phyloP scores from a whole-genome alignment of 2,329 filamentous ascomycete species.

The Diatrype stigma region DNA sequence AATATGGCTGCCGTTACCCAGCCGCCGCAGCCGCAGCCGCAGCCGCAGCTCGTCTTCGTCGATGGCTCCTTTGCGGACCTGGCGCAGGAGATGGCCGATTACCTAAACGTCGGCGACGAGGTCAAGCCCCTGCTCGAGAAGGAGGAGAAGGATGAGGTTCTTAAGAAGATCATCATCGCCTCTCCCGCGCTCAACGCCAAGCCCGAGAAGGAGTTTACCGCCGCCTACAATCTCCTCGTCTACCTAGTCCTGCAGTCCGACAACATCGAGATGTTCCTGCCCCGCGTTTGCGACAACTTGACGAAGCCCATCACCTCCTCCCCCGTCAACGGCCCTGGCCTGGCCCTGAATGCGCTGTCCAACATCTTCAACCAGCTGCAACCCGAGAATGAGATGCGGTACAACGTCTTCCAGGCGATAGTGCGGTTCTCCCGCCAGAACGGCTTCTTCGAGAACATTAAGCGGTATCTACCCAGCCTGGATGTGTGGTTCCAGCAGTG shows the following conservation, averaged over 20 bases:
- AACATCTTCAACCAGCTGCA: constrained; percentile 95
- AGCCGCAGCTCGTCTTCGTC: constrained; percentile 67
- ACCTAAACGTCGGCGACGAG: constrained; percentile 79
- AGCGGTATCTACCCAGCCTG: constrained; percentile 77
- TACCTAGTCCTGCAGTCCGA: constrained; percentile 86
- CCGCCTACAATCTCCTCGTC: constrained; percentile 94
- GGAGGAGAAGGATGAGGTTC: constrained; percentile 77
- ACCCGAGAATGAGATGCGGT: constrained; percentile 72
- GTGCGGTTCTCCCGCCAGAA: constrained; percentile 74
- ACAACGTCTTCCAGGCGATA: constrained; percentile 86
- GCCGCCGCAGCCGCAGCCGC: too few species aligned
- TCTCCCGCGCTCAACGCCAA: constrained; percentile 74
- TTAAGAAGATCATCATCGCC: constrained; percentile 84
- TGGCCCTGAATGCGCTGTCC: constrained; percentile 86
- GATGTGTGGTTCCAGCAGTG: constrained; percentile 78
- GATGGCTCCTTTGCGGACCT: constrained; percentile 94
- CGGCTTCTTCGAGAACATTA: constrained; percentile 76
- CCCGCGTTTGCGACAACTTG: constrained; percentile 84
- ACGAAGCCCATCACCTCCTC: constrained; percentile 82
- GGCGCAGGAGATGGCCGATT: constrained; percentile 89
- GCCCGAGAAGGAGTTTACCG: constrained; percentile 94
- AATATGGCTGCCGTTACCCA: constrained; percentile 33
- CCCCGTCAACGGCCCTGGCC: constrained; percentile 75
- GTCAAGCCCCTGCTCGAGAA: constrained; percentile 69
- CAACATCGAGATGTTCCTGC: constrained; percentile 80